These are phyloP conservation scores for Musa acuminata DNA, from an alignment of 176 grass and related monocot species.

Conservation along the genomic window DNA sequence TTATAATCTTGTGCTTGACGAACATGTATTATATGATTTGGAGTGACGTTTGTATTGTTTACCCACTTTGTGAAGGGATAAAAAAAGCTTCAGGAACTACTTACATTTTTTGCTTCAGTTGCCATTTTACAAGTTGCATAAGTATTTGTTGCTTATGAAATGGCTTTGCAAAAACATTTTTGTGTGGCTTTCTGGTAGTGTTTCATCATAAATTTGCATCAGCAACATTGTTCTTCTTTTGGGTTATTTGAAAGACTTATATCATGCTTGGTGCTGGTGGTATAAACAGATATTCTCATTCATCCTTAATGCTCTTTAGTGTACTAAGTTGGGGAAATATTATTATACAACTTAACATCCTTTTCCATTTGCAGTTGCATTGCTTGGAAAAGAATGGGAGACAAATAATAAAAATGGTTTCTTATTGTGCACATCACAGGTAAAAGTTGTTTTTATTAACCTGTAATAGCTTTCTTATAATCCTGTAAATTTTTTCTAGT, in stretches of 20 bases:
- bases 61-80: too few relatives aligned
- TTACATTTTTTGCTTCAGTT: not conserved
- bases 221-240: not conserved
- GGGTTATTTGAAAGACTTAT: not conserved
- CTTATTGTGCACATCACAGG: conserved; percentile 83
- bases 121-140: not conserved
- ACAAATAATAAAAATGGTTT: conserved; percentile 56
- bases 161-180: not conserved
- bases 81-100: not conserved
- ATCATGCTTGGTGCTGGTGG: too few relatives aligned
- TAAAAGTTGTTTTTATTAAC: conserved; percentile 18
- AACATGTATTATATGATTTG: not conserved
- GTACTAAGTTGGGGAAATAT: not conserved
- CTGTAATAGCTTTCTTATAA: conserved; percentile 4
- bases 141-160: not conserved
- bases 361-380: conserved; percentile 54
- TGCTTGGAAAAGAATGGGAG: conserved; percentile 52
- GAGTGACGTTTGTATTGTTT: too few relatives aligned
- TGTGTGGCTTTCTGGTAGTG: too few relatives aligned
- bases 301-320: conserved; percentile 7
- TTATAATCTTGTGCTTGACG: not conserved
- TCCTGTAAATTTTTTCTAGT: not conserved
- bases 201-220: not conserved
- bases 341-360: conserved; percentile 4
- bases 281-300: conserved; percentile 3